Base-by-base conservation (phyloP, 768 basidiomycete species). In the Tubosaeta brunneosetosa region DNA sequence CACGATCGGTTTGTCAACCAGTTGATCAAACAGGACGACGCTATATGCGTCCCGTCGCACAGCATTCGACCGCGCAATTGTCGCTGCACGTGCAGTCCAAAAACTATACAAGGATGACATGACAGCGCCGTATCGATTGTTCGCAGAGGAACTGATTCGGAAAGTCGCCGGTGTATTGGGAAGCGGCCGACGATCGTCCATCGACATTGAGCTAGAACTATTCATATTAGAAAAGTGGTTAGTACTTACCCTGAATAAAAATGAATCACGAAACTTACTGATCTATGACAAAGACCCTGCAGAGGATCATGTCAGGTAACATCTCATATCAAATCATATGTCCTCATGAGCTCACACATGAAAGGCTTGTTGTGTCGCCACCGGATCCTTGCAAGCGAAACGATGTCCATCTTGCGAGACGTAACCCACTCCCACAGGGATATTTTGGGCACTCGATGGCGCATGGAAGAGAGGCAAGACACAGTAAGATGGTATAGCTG, bases 51-150 rank as follows among this genome's bases (percentile, higher is more conserved):
- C 84, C 29, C 73, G 66, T 22, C 79, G 73, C 1, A 58, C 63
- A 13, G 61, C 61, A 42, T 66, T 65, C 5, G 61, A 50, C 25
- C 42, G 50, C 3, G 57, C 31, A 54, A 74, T 46, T 3, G 76
- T 74, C 14, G 72, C 66, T 12, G 73, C 69, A 3, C 83, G 74
- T 0, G 84, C 75, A 11, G 66, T 55, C 83, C 83, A 85, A 61
- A 85, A 85, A 16, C 70, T 68, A 49, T 81, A 62, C 8, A 84
- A 58, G 0, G 83, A 76, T 0, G 81, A 79, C 37, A 77, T 78
- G 0, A 83, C 84, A 1, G 83, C 81, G 1, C 83, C 83, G 14
- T 82, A 72, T 27, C 83, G 67, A 55, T 85, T 77, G 52, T 80
- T 63, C 36, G 69, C 66, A 0, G 50, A 56, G 11, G 60, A 61